Conservation (phyloP, 768 basidiomycete species). For the Phanerochaete sordida region DNA sequence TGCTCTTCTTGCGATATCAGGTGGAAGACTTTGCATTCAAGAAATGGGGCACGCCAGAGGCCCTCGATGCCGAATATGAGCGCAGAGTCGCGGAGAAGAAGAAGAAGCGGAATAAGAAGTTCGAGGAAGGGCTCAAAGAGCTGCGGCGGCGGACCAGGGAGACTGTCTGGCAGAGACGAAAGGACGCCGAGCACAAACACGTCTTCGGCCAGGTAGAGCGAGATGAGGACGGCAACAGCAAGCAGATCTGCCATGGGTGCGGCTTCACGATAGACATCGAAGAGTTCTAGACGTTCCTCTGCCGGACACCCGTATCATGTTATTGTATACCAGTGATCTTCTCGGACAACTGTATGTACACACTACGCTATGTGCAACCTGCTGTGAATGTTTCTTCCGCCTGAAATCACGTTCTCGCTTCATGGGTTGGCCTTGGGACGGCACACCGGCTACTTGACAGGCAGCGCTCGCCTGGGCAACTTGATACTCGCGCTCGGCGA, state of each 20-base stretch:
- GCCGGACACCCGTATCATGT: background rate
- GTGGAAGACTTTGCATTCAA: conserved; percentile 97
- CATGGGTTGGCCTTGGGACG: background rate
- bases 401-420: background rate
- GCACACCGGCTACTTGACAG: background rate
- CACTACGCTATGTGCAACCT: background rate
- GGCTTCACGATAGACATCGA: conserved; percentile 92
- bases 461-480: background rate
- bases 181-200: conserved; percentile 88
- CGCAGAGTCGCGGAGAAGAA: conserved; percentile 77
- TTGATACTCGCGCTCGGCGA: background rate
- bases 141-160: conserved; percentile 82
- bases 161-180: conserved; percentile 83
- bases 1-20: conserved; percentile 92
- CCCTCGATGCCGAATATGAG: conserved; percentile 84
- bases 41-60: conserved; percentile 96
- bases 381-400: background rate
- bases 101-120: conserved; percentile 90
- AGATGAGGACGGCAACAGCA: conserved; percentile 49
- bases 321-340: background rate
- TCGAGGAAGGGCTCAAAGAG: conserved; percentile 85
- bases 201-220: conserved; percentile 62
- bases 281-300: conserved; percentile 47
- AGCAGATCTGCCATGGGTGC: conserved; percentile 83
- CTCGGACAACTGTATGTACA: background rate